Evolutionary conservation across 257 asterid genomes (phyloP).

Genomic region (Capsicum baccatum): DNA sequence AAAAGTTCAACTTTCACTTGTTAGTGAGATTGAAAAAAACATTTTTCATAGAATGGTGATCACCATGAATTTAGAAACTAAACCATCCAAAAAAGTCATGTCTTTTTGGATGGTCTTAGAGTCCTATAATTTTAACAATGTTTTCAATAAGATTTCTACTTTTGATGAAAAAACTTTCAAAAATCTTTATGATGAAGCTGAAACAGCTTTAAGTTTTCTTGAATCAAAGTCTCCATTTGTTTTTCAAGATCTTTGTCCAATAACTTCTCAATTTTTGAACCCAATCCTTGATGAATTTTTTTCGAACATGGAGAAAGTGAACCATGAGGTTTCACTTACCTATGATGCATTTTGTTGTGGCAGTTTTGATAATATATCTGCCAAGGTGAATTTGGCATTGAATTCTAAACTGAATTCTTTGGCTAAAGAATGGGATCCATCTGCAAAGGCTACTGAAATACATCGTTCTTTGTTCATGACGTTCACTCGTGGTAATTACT

Average conservation of each 20-base stretch:
- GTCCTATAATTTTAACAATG: neutral
- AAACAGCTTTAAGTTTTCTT: neutral
- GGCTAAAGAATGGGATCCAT: conserved; percentile 14
- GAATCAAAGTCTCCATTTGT: neutral
- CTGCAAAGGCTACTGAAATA: neutral
- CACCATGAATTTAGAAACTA: neutral
- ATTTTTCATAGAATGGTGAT: conserved; percentile 24
- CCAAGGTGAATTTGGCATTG: neutral
- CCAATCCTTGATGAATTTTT: neutral
- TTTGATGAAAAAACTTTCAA: neutral
- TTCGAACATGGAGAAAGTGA: neutral
- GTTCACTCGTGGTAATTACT: too few relatives aligned
- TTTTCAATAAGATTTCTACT: neutral
- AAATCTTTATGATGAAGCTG: conserved; percentile 10
- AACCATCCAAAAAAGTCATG: conserved; percentile 5
- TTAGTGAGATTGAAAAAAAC: neutral
- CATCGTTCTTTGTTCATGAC: neutral
- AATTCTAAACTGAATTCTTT: neutral
- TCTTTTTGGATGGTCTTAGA: conserved; percentile 28
- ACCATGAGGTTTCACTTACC: neutral
- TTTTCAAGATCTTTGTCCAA: neutral
- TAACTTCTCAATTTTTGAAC: neutral
- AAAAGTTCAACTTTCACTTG: neutral
- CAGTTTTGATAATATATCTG: neutral
- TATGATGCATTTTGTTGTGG: neutral